These are phyloP conservation scores for Phylloboletellus chloephorus DNA, from an alignment of 1,284 basidiomycete species.

Conservation along the genomic window DNA sequence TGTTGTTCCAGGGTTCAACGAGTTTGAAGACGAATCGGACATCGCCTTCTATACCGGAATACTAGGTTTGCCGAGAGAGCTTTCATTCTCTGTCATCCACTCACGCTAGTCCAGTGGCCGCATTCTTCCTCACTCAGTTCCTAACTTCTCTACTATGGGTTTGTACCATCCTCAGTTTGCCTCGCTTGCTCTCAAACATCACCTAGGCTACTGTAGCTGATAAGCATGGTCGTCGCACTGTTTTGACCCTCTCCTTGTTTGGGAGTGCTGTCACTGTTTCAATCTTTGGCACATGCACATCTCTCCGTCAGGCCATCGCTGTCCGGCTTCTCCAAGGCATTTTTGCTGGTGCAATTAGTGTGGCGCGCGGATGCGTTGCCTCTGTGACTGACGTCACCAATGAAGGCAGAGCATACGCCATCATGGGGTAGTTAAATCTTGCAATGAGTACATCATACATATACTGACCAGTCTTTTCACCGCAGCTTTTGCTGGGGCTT, in stretches of 20 bases:
- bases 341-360: constrained; percentile 92
- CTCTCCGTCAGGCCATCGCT: constrained; percentile 78
- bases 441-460: not conserved
- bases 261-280: constrained; percentile 78
- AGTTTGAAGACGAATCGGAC: constrained; percentile 53
- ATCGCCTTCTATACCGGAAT: constrained; percentile 85
- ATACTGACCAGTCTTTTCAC: constrained; percentile 6
- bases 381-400: constrained; percentile 88
- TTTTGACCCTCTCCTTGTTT: constrained; percentile 80
- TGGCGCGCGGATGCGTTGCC: constrained; percentile 84
- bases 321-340: constrained; percentile 92
- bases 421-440: constrained; percentile 61
- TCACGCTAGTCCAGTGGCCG: constrained; percentile 48
- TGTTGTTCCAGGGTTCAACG: constrained; percentile 19
- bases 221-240: constrained; percentile 81
- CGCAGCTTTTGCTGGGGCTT: constrained; percentile 88
- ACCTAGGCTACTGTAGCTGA: constrained; percentile 87
- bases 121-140: constrained; percentile 84
- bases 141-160: constrained; percentile 90
- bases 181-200: constrained; percentile 3
- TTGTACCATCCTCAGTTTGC: constrained; percentile 15
- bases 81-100: constrained; percentile 11
- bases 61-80: constrained; percentile 46
- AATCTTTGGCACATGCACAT: constrained; percentile 82
- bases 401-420: constrained; percentile 90